These are phyloP conservation scores for Suillus paluster DNA, from an alignment of 768 basidiomycete genomes.

Conservation along the genomic window DNA sequence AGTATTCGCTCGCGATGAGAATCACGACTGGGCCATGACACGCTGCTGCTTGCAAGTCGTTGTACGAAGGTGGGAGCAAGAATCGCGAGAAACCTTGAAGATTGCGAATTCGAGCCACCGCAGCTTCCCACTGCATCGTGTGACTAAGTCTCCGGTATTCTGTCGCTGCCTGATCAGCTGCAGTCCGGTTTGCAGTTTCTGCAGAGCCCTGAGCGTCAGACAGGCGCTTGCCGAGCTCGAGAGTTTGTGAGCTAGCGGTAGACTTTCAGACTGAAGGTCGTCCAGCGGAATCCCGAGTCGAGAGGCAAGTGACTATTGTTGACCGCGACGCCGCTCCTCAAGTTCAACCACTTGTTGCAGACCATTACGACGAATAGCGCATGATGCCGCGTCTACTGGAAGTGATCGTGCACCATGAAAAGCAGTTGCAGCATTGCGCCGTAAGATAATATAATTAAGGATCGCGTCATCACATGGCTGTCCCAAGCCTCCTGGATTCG, in stretches of 20 bases:
- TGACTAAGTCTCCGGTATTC: background rate
- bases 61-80: constrained; percentile 12
- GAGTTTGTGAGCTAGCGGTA: background rate
- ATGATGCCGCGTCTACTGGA: constrained; percentile 10
- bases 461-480: background rate
- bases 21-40: background rate
- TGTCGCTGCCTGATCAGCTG: background rate
- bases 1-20: background rate
- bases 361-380: constrained; percentile 16
- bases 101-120: constrained; percentile 14
- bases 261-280: constrained; percentile 13
- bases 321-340: constrained; percentile 31
- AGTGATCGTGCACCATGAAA: background rate
- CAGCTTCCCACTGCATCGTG: constrained; percentile 13
- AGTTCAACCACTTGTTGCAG: constrained; percentile 26
- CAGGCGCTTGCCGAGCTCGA: background rate
- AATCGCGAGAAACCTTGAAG: constrained; percentile 16
- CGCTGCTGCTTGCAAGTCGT: constrained; percentile 3
- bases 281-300: constrained; percentile 30
- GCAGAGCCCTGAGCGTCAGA: background rate
- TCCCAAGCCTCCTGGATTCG: background rate
- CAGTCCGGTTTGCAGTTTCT: too few species aligned
- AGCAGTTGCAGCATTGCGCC: background rate
- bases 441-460: background rate
- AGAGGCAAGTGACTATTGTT: constrained; percentile 31